phyloP scores from a whole-genome alignment of 768 basidiomycete genomes.

The Tricholoma furcatifolium region DNA sequence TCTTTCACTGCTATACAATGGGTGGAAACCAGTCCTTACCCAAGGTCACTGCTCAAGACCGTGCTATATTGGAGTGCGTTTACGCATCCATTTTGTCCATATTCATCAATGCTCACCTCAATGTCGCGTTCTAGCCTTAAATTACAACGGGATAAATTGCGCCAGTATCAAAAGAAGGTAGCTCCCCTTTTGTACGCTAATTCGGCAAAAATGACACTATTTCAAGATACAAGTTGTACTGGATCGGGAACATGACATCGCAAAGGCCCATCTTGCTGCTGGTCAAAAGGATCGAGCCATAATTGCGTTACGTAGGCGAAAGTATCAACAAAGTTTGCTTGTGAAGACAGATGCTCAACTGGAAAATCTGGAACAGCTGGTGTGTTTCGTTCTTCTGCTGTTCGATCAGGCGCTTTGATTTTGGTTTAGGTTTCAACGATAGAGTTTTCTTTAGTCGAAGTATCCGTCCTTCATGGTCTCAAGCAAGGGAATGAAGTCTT shows the following conservation, averaged over 20 bases:
- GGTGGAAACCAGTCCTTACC: slow-evolving; percentile 73
- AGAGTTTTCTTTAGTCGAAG: slow-evolving; percentile 93
- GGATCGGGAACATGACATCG: slow-evolving; percentile 87
- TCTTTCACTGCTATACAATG: slow-evolving; percentile 37
- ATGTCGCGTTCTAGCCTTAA: slow-evolving; percentile 65
- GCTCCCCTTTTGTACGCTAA: not conserved
- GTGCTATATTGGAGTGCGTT: slow-evolving; percentile 92
- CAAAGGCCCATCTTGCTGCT: slow-evolving; percentile 72
- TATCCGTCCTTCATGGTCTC: slow-evolving; percentile 88
- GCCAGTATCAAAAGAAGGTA: slow-evolving; percentile 94
- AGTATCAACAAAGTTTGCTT: slow-evolving; percentile 90
- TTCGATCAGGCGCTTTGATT: not conserved
- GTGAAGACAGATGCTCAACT: slow-evolving; percentile 88
- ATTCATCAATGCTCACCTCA: slow-evolving; percentile 10
- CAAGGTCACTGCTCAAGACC: slow-evolving; percentile 91
- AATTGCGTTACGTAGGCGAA: slow-evolving; percentile 83
- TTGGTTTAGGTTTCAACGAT: slow-evolving; percentile 85
- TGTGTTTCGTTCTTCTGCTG: slow-evolving; percentile 33
- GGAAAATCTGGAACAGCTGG: slow-evolving; percentile 85
- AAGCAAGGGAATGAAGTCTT: slow-evolving; percentile 93
- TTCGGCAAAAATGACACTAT: not conserved
- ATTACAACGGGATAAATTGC: slow-evolving; percentile 92
- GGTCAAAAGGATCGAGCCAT: slow-evolving; percentile 89
- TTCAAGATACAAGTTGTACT: slow-evolving; percentile 83
- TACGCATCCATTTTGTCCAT: slow-evolving; percentile 5